Conservation (phyloP, 345 rosid genomes). For the Eucalyptus sp. region DNA sequence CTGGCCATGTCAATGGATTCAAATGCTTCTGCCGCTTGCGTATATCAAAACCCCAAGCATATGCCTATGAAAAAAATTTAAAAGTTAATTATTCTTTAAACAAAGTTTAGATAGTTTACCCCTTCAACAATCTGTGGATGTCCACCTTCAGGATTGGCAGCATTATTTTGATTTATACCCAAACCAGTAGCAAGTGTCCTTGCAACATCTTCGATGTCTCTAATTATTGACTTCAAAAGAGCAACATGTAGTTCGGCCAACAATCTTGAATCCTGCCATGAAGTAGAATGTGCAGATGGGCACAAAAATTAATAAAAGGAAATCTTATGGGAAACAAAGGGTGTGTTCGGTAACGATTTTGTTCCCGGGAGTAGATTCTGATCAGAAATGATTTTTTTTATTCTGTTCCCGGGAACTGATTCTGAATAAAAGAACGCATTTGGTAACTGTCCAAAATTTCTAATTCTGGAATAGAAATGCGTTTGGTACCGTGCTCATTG, state of each 20-base stretch:
- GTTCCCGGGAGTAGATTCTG: too few species aligned
- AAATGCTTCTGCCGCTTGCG: slow-evolving; percentile 82
- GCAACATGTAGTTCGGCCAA: slow-evolving; percentile 87
- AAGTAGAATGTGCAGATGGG: not conserved
- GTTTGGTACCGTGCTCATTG: too few species aligned
- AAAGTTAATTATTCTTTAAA: not conserved
- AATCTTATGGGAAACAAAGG: not conserved
- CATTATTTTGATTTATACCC: slow-evolving; percentile 66
- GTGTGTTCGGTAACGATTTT: too few species aligned
- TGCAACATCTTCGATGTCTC: too few species aligned
- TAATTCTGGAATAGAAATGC: too few species aligned
- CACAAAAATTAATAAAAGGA: not conserved
- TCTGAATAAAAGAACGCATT: too few species aligned
- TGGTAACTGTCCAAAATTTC: too few species aligned
- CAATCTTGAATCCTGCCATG: slow-evolving; percentile 83
- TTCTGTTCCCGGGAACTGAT: too few species aligned
- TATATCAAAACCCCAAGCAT: slow-evolving; percentile 92
- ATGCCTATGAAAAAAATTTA: slow-evolving; percentile 42
- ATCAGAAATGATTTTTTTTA: too few species aligned
- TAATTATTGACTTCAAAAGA: slow-evolving; percentile 63
- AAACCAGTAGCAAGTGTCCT: slow-evolving; percentile 28
- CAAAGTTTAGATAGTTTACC: slow-evolving; percentile 28
- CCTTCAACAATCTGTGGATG: slow-evolving; percentile 93
- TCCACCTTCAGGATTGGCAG: slow-evolving; percentile 96
- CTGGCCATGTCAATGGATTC: slow-evolving; percentile 92